A percentile compares a stretch with the other conserved stretches of the same genome.
These are phyloP conservation scores for Corinectria fuckeliana DNA, from an alignment of 2,329 filamentous ascomycete species.

Conservation along the genomic window DNA sequence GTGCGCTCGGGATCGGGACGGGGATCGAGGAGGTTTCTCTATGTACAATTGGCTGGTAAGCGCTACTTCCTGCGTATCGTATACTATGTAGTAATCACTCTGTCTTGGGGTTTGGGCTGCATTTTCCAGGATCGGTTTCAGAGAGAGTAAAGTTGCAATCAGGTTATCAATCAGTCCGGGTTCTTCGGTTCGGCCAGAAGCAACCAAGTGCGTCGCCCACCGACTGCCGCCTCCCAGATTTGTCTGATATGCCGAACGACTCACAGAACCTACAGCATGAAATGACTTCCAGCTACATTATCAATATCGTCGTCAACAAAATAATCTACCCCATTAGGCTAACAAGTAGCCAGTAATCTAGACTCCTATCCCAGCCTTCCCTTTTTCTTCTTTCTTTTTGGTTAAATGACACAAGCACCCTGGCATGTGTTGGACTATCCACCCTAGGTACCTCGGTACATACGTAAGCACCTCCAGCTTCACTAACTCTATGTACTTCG, in stretches of 20 bases:
- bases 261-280: not conserved
- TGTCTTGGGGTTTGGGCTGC: not conserved
- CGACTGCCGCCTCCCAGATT: not conserved
- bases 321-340: too few species aligned
- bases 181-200: not conserved
- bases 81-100: too few species aligned
- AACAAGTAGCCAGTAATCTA: not conserved
- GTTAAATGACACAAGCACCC: not conserved
- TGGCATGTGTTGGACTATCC: not conserved
- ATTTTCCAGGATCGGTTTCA: not conserved
- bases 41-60: too few species aligned
- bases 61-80: too few species aligned
- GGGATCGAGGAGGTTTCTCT: too few species aligned
- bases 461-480: too few species aligned
- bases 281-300: not conserved
- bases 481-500: too few species aligned
- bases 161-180: slow-evolving; percentile 38
- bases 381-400: not conserved
- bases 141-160: slow-evolving; percentile 19
- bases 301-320: not conserved
- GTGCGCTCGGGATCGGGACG: too few species aligned
- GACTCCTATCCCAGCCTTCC: not conserved
- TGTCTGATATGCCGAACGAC: not conserved
- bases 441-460: too few species aligned
- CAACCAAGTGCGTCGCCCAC: not conserved